Conservation (phyloP, 139 green algal species). For the Coelastrella sp. region DNA sequence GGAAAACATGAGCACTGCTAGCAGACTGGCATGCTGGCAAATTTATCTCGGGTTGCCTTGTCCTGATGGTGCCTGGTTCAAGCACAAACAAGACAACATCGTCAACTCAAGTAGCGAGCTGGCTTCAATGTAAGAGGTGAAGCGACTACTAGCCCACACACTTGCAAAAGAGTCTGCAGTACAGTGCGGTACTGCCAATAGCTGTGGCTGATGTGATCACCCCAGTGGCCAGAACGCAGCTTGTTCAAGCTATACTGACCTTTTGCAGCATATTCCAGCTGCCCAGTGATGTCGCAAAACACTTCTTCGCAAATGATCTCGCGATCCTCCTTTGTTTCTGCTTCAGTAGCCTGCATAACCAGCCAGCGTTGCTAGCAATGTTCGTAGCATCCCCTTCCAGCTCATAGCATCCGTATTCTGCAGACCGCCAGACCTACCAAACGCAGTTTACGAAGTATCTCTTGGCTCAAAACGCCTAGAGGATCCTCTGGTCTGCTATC, state of each 20-base stretch:
- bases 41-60: too few relatives aligned
- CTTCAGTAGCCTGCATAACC: conserved; percentile 58
- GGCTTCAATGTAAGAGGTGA: too few relatives aligned
- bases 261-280: conserved; percentile 69
- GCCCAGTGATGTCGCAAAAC: conserved; percentile 87
- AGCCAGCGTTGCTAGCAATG: too few relatives aligned
- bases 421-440: conserved; percentile 56
- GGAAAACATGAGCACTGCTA: too few relatives aligned
- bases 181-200: too few relatives aligned
- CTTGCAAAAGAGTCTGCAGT: too few relatives aligned
- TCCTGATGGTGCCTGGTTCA: too few relatives aligned
- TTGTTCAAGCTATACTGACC: conserved; percentile 18
- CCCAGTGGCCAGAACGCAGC: too few relatives aligned
- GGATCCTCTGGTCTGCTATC: conserved; percentile 52
- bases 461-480: conserved; percentile 45
- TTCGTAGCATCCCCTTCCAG: too few relatives aligned
- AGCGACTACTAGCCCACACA: too few relatives aligned
- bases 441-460: conserved; percentile 77
- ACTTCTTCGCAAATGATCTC: conserved; percentile 86
- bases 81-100: conserved; percentile 3
- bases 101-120: background rate
- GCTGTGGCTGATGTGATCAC: too few relatives aligned
- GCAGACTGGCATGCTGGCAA: too few relatives aligned
- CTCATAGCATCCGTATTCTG: background rate
- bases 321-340: conserved; percentile 81